A percentile compares a stretch with the other conserved stretches of the same genome.
These are phyloP conservation scores for Naegleria lovaniensis DNA, from an alignment of 208 protist genomes.

Conservation along the genomic window DNA sequence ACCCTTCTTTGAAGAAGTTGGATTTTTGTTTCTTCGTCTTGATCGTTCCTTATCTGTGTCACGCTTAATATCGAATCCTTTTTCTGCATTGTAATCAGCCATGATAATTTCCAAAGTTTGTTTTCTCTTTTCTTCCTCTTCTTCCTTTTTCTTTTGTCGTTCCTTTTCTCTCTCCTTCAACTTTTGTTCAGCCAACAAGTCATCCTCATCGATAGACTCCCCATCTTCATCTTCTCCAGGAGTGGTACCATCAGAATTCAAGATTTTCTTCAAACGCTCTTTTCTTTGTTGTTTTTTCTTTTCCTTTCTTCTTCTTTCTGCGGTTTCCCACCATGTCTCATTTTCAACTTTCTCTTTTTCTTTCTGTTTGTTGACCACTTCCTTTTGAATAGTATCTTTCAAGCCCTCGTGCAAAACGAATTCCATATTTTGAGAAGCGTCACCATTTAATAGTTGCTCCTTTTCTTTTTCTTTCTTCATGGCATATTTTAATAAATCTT, in stretches of 20 bases:
- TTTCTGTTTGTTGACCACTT: neutral
- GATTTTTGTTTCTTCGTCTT: neutral
- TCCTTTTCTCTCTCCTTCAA: neutral
- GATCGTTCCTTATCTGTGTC: neutral
- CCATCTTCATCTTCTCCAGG: neutral
- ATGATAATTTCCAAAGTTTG: neutral
- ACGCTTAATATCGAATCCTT: neutral
- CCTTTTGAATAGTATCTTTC: neutral
- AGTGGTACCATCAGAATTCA: neutral
- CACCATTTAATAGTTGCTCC: neutral
- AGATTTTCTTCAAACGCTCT: neutral
- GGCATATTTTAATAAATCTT: neutral
- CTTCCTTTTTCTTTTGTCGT: neutral
- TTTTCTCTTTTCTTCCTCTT: slow-evolving; percentile 6
- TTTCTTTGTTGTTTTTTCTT: slow-evolving; percentile 6
- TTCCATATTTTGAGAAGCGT: neutral
- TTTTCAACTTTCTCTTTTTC: neutral
- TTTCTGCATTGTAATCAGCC: neutral
- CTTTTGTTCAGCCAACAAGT: neutral
- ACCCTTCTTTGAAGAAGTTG: neutral
- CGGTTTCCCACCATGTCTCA: slow-evolving; percentile 21
- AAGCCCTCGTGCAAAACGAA: neutral
- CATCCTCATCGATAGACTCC: neutral
- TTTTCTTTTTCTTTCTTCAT: neutral
- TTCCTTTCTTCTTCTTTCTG: slow-evolving; percentile 7